Evolutionary conservation across 768 basidiomycete species (phyloP), one percentile per base, ranked within the genome.

Genomic region (Boletus tomentosulus): DNA sequence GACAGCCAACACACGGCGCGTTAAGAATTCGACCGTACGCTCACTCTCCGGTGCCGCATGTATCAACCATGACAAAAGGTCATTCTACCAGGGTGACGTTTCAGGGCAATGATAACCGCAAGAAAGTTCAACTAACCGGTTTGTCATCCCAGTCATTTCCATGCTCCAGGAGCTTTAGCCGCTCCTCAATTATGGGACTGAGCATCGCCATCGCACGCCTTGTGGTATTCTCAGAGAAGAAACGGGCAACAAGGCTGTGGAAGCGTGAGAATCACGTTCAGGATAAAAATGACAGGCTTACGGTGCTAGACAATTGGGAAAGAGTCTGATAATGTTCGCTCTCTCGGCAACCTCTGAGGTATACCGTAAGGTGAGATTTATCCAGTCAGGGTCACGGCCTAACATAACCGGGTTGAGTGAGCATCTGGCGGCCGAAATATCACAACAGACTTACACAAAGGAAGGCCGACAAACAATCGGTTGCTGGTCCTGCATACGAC

Each of bases 391-490:
- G 47, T 77, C 59, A 12, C 75, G 70, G 59, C 54, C 54, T 55
- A 31, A 30, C 31, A 48, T 46, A 13, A 9, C 46, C 34, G 42
- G 37, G 30, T 16, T n/a, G 51, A 52, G 30, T 24, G 22, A 19
- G n/a, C 46, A 48, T 37, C 25, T 6, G n/a, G 2, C 30, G 41
- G 15, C 37, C 11, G 39, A 51, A 28, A 25, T 11, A 27, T 24
- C 24, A 35, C 30, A 8, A 16, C 19, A 27, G 27, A 39, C 48
- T 19, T 44, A 78, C 79, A 81, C 7, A 77, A 45, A 7, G 78
- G 78, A 33, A 73, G 62, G 0, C 80, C 81, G 16, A 82, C 75
- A 53, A 82, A 78, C 3, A 76, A 51, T 12, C 82, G 73, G 57
- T 77, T 80, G 51, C 68, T 75, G 3, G 69, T 65, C 35, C 76